Conservation (phyloP, 148 eudicot genomes). For the Limonium bicolor region DNA sequence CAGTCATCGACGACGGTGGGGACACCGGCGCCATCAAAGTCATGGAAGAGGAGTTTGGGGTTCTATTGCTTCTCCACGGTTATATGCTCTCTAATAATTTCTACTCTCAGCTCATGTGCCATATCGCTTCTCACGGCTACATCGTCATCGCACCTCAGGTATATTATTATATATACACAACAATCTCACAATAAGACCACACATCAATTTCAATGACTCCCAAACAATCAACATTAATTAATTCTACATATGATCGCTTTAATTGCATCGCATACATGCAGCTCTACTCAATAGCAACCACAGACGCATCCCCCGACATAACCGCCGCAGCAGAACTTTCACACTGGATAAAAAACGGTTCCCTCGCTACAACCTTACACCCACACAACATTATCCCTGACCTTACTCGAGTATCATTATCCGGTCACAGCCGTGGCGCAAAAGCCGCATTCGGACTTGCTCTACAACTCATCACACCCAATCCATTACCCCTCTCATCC, state of each 20-base stretch:
- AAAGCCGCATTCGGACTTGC: conserved; percentile 37
- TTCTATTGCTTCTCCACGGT: conserved; percentile 15
- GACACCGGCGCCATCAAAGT: too few relatives aligned
- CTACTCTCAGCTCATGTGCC: conserved; percentile 9
- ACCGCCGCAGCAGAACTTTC: conserved; percentile 14
- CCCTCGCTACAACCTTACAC: conserved; percentile 9
- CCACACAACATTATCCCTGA: conserved; percentile 18
- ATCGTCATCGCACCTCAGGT: conserved; percentile 30
- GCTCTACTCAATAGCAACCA: not conserved
- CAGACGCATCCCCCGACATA: conserved; percentile 8
- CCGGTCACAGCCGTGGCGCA: conserved; percentile 49
- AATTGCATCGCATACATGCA: too few relatives aligned
- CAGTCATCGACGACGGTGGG: too few relatives aligned
- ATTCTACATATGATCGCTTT: too few relatives aligned
- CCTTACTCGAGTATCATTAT: conserved; percentile 13
- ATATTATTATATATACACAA: not conserved
- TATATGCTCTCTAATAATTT: not conserved
- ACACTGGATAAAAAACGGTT: conserved; percentile 19
- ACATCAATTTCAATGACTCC: not conserved
- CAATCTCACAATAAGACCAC: not conserved
- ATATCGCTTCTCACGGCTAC: conserved; percentile 26
- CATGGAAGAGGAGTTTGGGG: conserved; percentile 8
- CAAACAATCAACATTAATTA: too few relatives aligned
- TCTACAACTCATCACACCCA: conserved; percentile 5
- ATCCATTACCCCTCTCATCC: conserved; percentile 11